Percentiles rank a stretch among this genome's conserved stretches.
Conservation (phyloP, 2,329 filamentous ascomycete genomes). For the Stemphylium lycopersici region DNA sequence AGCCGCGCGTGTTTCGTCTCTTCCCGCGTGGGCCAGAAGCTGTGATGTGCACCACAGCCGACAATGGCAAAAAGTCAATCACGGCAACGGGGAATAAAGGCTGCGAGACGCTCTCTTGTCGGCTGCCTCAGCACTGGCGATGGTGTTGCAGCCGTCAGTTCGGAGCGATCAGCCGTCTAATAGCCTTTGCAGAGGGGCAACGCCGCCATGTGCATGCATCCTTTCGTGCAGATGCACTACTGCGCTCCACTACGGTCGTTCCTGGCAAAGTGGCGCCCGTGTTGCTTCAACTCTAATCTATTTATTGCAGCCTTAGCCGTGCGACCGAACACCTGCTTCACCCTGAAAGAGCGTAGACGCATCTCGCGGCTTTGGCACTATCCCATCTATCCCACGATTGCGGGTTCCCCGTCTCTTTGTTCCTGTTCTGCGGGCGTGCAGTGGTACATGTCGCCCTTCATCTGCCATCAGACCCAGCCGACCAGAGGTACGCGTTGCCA, state of each 20-base stretch:
- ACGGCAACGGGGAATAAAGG: conserved; percentile 3
- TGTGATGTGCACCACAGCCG: conserved; percentile 20
- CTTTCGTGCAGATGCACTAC: conserved; percentile 11
- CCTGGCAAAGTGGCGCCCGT: conserved; percentile 16
- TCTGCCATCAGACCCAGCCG: background rate
- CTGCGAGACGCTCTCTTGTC: conserved; percentile 10
- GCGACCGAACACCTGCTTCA: conserved; percentile 8
- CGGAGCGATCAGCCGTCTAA: background rate
- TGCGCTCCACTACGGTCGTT: conserved; percentile 3
- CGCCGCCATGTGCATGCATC: conserved; percentile 1
- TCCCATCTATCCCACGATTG: too few relatives aligned
- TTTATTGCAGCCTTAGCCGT: conserved; percentile 21
- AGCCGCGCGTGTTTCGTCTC: conserved; percentile 29
- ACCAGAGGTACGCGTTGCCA: conserved; percentile 2
- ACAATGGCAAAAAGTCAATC: conserved; percentile 4
- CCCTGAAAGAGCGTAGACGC: too few relatives aligned
- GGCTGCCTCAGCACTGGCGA: background rate
- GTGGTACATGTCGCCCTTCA: background rate
- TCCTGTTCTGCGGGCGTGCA: too few relatives aligned
- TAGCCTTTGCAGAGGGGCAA: background rate
- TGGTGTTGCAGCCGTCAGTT: conserved; percentile 10
- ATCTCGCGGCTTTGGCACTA: too few relatives aligned
- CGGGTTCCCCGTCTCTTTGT: too few relatives aligned
- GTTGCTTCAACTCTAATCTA: conserved; percentile 22
- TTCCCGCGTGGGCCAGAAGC: conserved; percentile 20